Base-by-base conservation (phyloP, 192 early-diverging fungal species). In the Dissophora ornata region DNA sequence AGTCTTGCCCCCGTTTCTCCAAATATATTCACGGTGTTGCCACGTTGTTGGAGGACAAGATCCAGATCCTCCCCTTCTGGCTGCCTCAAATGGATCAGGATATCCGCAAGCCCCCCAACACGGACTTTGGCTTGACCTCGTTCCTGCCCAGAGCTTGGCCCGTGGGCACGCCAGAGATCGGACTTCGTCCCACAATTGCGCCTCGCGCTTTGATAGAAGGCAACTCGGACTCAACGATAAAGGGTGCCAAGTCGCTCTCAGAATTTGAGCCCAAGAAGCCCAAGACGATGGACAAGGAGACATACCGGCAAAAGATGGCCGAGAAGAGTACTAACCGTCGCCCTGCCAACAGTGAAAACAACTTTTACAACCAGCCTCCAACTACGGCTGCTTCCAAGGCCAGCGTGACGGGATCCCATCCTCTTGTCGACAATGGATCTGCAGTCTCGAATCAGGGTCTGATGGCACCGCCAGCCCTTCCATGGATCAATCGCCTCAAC, bases 1-100 rank as follows among this genome's bases (percentile, higher is more conserved):
- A 91, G 62, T 91, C 92, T 50, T 91, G 91, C 18, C 92, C 93
- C 25, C 89, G 89, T 47, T 96, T 96, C 82, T 91, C 90, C 10
- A 96, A 96, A 57, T 96, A 93, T 67, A 85, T 92, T 49, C 93
- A 96, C 77, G 95, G 93, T 61, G 85, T 90, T 50, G 89, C 92
- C 8, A 89, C 89, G 0, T 71, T 95, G 25, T 79, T 90, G 50
- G 87, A 86, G 47, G 82, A 81, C 19, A 82, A 84, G 42, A 88
- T 89, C 2, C 70, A 83, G 28, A 82, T 89, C 26, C 50, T 90
- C 12, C 89, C 89, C 9, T 90, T 88, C 66, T 90, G 89, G 89
- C 34, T 77, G 59, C 73, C 73, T 21, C 73, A 77, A 53, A 77
- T 77, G 73, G 73, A 77, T 24, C 73, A 77, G 24, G 73, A 77